A percentile compares a stretch with the other conserved stretches of the same genome.
phyloP scores from a whole-genome alignment of 495 filamentous ascomycete genomes.

The Talaromyces trachyspermus region DNA sequence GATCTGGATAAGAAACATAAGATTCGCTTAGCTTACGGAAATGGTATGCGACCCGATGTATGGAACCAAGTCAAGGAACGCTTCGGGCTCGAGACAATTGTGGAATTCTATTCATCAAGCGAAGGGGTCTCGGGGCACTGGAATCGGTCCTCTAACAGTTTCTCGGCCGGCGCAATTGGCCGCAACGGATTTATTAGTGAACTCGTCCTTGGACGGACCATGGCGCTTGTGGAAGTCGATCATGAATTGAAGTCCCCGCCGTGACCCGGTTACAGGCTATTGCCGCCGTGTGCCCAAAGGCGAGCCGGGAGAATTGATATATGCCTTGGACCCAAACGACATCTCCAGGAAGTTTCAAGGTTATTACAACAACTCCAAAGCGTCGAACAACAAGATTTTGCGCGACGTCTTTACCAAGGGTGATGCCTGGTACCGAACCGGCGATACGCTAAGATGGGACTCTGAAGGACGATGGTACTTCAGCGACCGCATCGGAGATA shows the following conservation, averaged over 20 bases:
- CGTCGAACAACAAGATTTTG: conserved; percentile 73
- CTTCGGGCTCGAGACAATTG: conserved; percentile 72
- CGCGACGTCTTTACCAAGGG: conserved; percentile 71
- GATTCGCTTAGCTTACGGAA: conserved; percentile 79
- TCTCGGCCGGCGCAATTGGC: conserved; percentile 73
- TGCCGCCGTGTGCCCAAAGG: conserved; percentile 53
- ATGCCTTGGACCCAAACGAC: conserved; percentile 58
- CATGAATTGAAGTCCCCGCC: conserved; percentile 55
- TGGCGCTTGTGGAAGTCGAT: conserved; percentile 67
- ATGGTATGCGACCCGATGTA: conserved; percentile 86
- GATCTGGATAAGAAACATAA: conserved; percentile 71
- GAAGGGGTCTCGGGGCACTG: conserved; percentile 67
- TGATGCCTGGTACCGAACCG: conserved; percentile 81
- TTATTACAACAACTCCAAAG: conserved; percentile 71
- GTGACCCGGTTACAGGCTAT: conserved; percentile 65
- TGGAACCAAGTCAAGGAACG: conserved; percentile 85
- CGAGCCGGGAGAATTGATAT: conserved; percentile 76
- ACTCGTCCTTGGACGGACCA: conserved; percentile 39
- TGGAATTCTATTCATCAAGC: conserved; percentile 87
- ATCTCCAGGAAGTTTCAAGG: conserved; percentile 69
- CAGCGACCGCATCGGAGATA: conserved; percentile 86
- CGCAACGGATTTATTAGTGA: conserved; percentile 58
- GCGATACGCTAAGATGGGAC: conserved; percentile 72
- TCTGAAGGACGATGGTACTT: conserved; percentile 73
- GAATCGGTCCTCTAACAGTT: conserved; percentile 72